A percentile compares a stretch with the other conserved stretches of the same genome.
These are phyloP conservation scores for Salisapilia sapeloensis DNA, from an alignment of 352 stramenopile species.

Conservation along the genomic window DNA sequence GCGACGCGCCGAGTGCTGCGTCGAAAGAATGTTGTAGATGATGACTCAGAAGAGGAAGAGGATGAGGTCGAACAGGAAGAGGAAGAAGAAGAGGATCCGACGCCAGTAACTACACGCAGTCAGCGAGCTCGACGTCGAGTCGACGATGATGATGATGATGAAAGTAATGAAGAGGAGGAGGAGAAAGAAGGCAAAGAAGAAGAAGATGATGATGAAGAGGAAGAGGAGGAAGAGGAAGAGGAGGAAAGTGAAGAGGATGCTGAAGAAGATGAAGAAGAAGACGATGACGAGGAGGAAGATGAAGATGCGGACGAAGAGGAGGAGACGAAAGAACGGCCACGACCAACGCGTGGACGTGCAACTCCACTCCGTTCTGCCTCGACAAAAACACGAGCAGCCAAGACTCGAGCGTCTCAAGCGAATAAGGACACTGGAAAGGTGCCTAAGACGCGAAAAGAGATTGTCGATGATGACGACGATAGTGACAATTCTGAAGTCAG, in stretches of 20 bases:
- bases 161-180: conserved; percentile 13
- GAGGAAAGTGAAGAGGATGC: conserved; percentile 12
- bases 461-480: conserved; percentile 1
- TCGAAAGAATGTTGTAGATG: conserved; percentile 58
- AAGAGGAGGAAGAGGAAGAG: conserved; percentile 5
- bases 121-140: conserved; percentile 10
- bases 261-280: conserved; percentile 13
- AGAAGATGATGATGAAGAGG: conserved; percentile 15
- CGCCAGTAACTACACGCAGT: no score
- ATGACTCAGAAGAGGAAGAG: conserved; percentile 25
- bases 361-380: no score
- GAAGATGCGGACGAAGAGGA: conserved; percentile 28
- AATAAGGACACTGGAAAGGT: conserved; percentile 6
- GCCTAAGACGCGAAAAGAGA: conserved; percentile 14
- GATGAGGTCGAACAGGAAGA: conserved; percentile 5
- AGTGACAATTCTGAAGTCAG: no score
- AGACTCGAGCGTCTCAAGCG: conserved; percentile 1
- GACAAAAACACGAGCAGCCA: neutral
- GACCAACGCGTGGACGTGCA: neutral
- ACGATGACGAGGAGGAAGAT: conserved; percentile 13
- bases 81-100: conserved; percentile 9
- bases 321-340: conserved; percentile 19
- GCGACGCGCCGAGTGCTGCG: conserved; percentile 33
- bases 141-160: conserved; percentile 13
- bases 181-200: conserved; percentile 12